A percentile compares a stretch with the other conserved stretches of the same genome.
Evolutionary conservation across 345 rosid species (phyloP).

Genomic region (Salix suchowensis): DNA sequence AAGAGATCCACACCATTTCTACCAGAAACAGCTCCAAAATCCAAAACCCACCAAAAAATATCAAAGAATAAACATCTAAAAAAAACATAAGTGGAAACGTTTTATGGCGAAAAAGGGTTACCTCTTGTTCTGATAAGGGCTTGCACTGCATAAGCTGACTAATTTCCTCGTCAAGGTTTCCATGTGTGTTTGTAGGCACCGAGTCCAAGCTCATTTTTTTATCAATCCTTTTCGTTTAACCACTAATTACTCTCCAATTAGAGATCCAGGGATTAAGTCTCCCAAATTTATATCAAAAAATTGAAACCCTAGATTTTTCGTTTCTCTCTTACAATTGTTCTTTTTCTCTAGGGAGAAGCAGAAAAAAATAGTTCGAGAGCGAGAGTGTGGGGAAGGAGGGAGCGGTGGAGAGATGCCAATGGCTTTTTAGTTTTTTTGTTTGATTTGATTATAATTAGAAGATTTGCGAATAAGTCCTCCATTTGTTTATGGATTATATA

Average conservation of each 20-base stretch:
- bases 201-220: constrained; percentile 43
- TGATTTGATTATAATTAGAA: neutral
- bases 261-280: constrained; percentile 21
- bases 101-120: neutral
- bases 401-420: constrained; percentile 27
- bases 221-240: neutral
- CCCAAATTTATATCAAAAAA: neutral
- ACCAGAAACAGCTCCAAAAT: neutral
- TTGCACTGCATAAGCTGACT: constrained; percentile 60
- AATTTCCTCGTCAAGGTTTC: constrained; percentile 55
- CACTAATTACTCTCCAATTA: neutral
- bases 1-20: neutral
- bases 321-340: neutral
- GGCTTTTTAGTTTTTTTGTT: neutral
- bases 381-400: neutral
- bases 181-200: constrained; percentile 39
- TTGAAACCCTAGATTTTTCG: constrained; percentile 23
- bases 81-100: neutral
- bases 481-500: neutral
- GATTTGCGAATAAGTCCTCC: neutral
- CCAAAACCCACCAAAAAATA: neutral
- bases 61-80: neutral
- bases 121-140: constrained; percentile 55
- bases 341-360: neutral
- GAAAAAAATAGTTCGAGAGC: neutral